Conservation (phyloP, 164 flowering plant species). For the Pachysandra terminalis region DNA sequence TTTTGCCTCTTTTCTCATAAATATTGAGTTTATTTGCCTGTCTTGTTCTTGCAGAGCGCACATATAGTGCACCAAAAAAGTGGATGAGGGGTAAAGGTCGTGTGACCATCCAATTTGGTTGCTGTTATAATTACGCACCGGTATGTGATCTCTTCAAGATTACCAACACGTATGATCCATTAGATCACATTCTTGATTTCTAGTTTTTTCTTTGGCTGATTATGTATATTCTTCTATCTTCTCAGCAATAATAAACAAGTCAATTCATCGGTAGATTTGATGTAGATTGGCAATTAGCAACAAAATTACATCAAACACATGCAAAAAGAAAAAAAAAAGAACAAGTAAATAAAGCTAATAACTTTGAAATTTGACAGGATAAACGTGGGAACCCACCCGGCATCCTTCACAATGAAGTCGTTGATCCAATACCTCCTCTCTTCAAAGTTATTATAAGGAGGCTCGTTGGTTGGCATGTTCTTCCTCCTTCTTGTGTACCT, state of each 20-base stretch:
- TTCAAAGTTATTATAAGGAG: constrained; percentile 83
- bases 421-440: constrained; percentile 80
- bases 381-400: constrained; percentile 92
- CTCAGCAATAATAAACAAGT: background rate
- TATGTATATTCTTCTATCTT: background rate
- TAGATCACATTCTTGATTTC: background rate
- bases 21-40: background rate
- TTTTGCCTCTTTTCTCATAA: background rate
- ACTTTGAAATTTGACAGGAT: constrained; percentile 49
- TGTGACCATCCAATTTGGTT: constrained; percentile 91
- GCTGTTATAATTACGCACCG: constrained; percentile 89
- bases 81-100: constrained; percentile 99
- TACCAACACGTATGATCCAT: background rate
- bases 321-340: background rate
- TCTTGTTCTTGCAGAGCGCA: constrained; percentile 51
- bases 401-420: constrained; percentile 53
- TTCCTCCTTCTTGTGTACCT: constrained; percentile 88
- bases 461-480: constrained; percentile 82
- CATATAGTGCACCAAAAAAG: constrained; percentile 77
- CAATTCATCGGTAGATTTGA: background rate
- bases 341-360: background rate
- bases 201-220: background rate
- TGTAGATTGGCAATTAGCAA: background rate
- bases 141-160: constrained; percentile 37
- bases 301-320: background rate